A percentile compares a stretch with the other conserved stretches of the same genome.
Evolutionary conservation across 345 rosid genomes (phyloP).

Genomic region (Odontarrhena argentea): DNA sequence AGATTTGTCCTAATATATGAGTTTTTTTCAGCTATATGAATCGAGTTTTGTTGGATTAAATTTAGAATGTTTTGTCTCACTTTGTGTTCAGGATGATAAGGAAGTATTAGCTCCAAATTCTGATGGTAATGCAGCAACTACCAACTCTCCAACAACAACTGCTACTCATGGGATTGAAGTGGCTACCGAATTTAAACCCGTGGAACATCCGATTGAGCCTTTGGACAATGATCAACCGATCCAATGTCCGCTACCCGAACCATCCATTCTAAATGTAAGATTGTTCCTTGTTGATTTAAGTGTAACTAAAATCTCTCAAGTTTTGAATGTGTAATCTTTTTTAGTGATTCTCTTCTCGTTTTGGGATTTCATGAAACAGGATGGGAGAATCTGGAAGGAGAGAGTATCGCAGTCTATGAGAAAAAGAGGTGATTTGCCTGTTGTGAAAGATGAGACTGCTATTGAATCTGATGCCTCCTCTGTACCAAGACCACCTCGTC

Average conservation of each 20-base stretch:
- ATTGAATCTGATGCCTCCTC: slow-evolving; percentile 48
- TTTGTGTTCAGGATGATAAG: slow-evolving; percentile 60
- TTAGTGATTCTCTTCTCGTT: slow-evolving; percentile 10
- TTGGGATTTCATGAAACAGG: slow-evolving; percentile 47
- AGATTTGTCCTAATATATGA: slow-evolving; percentile 22
- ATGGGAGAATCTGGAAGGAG: slow-evolving; percentile 96
- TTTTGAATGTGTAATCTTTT: slow-evolving; percentile 3
- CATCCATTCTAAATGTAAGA: slow-evolving; percentile 87
- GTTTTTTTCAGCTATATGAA: not conserved
- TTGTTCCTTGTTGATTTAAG: slow-evolving; percentile 10
- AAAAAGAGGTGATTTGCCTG: slow-evolving; percentile 65
- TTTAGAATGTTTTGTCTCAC: slow-evolving; percentile 6
- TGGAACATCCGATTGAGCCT: slow-evolving; percentile 91
- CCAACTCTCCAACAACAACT: slow-evolving; percentile 40
- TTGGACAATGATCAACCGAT: slow-evolving; percentile 74
- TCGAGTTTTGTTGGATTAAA: slow-evolving; percentile 11
- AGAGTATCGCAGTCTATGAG: slow-evolving; percentile 64
- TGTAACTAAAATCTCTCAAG: slow-evolving; percentile 6
- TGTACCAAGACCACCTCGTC: slow-evolving; percentile 46
- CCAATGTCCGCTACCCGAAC: slow-evolving; percentile 89
- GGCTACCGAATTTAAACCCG: slow-evolving; percentile 87
- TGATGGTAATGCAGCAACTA: slow-evolving; percentile 43
- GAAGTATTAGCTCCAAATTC: slow-evolving; percentile 64
- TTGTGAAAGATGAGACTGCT: slow-evolving; percentile 57
- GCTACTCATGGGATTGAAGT: slow-evolving; percentile 86